These are phyloP conservation scores for Fusarium miscanthi DNA, from an alignment of 2,329 filamentous ascomycete species.

Conservation along the genomic window DNA sequence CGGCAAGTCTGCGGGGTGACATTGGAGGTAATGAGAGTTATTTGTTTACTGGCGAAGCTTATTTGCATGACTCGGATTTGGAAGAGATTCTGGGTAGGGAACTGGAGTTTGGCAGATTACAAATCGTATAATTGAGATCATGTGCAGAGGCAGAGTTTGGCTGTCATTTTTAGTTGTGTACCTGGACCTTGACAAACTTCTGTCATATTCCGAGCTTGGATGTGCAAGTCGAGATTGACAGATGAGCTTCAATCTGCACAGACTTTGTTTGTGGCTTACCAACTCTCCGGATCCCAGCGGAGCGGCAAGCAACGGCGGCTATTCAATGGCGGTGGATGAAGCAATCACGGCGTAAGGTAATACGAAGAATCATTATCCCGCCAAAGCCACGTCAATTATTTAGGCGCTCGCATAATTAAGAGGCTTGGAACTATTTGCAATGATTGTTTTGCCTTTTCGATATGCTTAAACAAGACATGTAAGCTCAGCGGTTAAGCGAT, in stretches of 20 bases:
- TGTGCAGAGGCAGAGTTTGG: neutral
- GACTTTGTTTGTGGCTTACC: neutral
- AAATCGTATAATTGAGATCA: neutral
- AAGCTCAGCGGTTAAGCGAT: neutral
- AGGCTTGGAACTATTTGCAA: neutral
- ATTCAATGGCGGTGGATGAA: neutral
- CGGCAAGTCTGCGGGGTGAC: neutral
- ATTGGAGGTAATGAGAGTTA: neutral
- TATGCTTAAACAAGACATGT: neutral
- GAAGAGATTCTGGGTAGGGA: accelerated
- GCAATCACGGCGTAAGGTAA: neutral
- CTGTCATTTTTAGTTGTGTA: neutral
- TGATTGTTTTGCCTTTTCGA: neutral
- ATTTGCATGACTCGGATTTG: neutral
- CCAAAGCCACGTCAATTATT: neutral
- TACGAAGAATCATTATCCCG: neutral
- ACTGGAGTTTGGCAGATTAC: neutral
- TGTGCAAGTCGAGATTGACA: neutral
- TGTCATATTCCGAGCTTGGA: neutral
- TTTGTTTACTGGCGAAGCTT: conserved; percentile 1
- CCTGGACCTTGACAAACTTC: neutral
- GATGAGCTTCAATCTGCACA: neutral
- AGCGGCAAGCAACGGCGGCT: neutral
- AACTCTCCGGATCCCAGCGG: neutral
- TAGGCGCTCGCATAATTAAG: neutral